phyloP scores from a whole-genome alignment of 2,329 filamentous ascomycete species.

The Penicillium brevicompactum region DNA sequence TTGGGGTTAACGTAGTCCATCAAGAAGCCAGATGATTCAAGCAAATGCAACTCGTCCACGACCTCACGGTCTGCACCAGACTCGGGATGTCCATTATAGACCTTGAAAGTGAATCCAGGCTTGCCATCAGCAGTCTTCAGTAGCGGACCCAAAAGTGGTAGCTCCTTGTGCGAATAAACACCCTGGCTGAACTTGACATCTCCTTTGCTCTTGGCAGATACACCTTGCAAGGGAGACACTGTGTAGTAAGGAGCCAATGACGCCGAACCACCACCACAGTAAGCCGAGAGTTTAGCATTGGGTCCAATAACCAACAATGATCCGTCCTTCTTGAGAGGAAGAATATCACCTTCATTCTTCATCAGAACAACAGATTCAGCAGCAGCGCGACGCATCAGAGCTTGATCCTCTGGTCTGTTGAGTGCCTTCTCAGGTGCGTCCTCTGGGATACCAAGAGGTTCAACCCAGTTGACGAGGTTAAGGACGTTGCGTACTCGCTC shows the following conservation, averaged over 20 bases:
- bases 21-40: constrained; percentile 48
- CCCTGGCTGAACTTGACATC: constrained; percentile 59
- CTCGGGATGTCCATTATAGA: constrained; percentile 61
- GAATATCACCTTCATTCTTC: constrained; percentile 67
- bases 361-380: constrained; percentile 72
- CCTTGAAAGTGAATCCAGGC: constrained; percentile 62
- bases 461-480: constrained; percentile 61
- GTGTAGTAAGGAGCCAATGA: constrained; percentile 52
- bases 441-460: constrained; percentile 57
- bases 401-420: constrained; percentile 64
- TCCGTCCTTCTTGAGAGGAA: constrained; percentile 58
- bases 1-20: constrained; percentile 60
- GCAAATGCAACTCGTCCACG: constrained; percentile 54
- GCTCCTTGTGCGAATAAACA: constrained; percentile 65
- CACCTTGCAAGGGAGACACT: constrained; percentile 47
- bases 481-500: constrained; percentile 61
- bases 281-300: constrained; percentile 52
- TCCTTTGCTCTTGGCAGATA: constrained; percentile 38
- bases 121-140: constrained; percentile 57
- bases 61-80: constrained; percentile 49
- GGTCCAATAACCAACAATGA: constrained; percentile 57
- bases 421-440: constrained; percentile 56
- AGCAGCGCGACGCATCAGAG: constrained; percentile 65
- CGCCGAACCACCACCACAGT: constrained; percentile 67
- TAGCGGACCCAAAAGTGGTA: constrained; percentile 60